Percentiles rank a stretch among this genome's conserved stretches.
These are phyloP conservation scores for Neonectria ditissima DNA, from an alignment of 2,329 filamentous ascomycete genomes.

Conservation along the genomic window DNA sequence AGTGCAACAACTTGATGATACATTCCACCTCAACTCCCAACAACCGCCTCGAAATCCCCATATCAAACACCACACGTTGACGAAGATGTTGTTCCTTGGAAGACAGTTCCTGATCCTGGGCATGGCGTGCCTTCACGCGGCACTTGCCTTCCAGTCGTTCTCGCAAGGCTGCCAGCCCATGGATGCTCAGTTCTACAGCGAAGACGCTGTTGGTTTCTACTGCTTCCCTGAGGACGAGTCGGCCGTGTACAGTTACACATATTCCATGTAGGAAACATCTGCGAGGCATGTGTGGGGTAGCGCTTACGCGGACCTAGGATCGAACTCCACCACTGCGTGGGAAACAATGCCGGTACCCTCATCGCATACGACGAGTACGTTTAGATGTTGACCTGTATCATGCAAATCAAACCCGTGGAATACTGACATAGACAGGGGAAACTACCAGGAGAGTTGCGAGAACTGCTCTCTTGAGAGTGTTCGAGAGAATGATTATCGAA, in stretches of 20 bases:
- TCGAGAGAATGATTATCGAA: neutral
- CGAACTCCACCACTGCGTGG: constrained; percentile 19
- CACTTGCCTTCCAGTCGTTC: constrained; percentile 3
- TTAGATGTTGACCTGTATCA: neutral
- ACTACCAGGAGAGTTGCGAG: constrained; percentile 19
- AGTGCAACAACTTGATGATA: neutral
- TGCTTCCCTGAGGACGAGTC: constrained; percentile 11
- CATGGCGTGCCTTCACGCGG: neutral
- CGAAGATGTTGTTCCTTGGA: neutral
- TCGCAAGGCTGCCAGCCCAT: constrained; percentile 22
- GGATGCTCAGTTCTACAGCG: constrained; percentile 21
- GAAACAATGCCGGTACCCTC: constrained; percentile 14
- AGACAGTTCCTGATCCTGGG: neutral
- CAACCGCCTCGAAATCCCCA: neutral
- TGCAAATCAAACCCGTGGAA: neutral
- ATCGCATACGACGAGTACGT: constrained; percentile 18
- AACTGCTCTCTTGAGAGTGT: constrained; percentile 8
- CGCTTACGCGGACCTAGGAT: constrained; percentile 8
- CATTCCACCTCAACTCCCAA: neutral
- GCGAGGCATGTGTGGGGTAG: neutral
- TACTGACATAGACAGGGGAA: neutral
- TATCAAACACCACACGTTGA: neutral
- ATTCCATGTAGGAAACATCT: constrained; percentile 5
- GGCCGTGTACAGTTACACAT: constrained; percentile 9
- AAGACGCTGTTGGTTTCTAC: constrained; percentile 20